Percentiles rank a stretch among this genome's conserved stretches.
Evolutionary conservation across 1,284 basidiomycete genomes (phyloP).

Genomic region (Pulchroboletus neoregius): DNA sequence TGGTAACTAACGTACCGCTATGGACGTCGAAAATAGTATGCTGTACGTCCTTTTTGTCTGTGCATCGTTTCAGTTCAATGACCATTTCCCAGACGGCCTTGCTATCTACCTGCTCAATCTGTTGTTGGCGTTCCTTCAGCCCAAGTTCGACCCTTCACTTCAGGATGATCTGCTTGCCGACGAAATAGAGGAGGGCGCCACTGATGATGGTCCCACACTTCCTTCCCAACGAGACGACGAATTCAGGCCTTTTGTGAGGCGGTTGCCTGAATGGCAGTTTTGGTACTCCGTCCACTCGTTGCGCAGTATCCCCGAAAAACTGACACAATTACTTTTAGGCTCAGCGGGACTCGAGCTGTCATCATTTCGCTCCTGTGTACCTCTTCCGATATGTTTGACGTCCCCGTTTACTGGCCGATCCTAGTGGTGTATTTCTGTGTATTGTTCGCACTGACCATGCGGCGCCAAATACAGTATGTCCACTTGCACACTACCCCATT

Average conservation of each 20-base stretch:
- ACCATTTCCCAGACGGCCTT: slow-evolving; percentile 59
- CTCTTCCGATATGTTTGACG: slow-evolving; percentile 79
- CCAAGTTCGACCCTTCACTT: slow-evolving; percentile 94
- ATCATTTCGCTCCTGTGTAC: slow-evolving; percentile 79
- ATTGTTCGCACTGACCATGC: slow-evolving; percentile 87
- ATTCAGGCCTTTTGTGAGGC: slow-evolving; percentile 93
- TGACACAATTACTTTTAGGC: slow-evolving; percentile 48
- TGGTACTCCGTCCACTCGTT: slow-evolving; percentile 53
- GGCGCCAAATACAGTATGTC: slow-evolving; percentile 87
- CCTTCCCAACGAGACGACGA: slow-evolving; percentile 81
- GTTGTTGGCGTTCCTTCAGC: slow-evolving; percentile 84
- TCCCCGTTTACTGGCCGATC: slow-evolving; percentile 99
- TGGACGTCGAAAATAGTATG: slow-evolving; percentile 45
- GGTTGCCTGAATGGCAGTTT: slow-evolving; percentile 95
- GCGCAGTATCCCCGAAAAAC: slow-evolving; percentile 9
- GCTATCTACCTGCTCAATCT: slow-evolving; percentile 93
- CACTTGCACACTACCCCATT: too few relatives aligned
- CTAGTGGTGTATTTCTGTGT: slow-evolving; percentile 90
- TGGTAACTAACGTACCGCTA: slow-evolving; percentile 4
- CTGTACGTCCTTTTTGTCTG: slow-evolving; percentile 46
- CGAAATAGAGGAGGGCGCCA: slow-evolving; percentile 91
- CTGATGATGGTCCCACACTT: slow-evolving; percentile 37
- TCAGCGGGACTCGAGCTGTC: slow-evolving; percentile 88
- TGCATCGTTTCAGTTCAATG: neutral
- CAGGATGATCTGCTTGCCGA: slow-evolving; percentile 91